These are phyloP conservation scores for Aspergillus udagawae DNA, from an alignment of 2,329 filamentous ascomycete genomes.

Conservation along the genomic window DNA sequence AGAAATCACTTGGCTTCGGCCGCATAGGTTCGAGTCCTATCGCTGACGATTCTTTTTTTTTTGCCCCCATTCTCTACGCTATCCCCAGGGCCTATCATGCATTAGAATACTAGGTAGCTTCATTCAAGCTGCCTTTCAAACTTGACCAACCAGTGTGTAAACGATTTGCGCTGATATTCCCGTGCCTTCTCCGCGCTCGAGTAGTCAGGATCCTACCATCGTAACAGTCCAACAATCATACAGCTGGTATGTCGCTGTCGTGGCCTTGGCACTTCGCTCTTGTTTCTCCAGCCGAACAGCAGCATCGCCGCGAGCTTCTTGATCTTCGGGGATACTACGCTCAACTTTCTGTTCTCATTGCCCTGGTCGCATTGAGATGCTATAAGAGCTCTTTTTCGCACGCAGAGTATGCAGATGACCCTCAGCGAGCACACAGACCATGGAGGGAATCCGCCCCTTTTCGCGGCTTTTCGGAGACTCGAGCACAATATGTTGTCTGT, in stretches of 20 bases:
- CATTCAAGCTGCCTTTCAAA: neutral
- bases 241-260: slow-evolving; percentile 15
- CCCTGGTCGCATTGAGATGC: slow-evolving; percentile 39
- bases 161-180: neutral
- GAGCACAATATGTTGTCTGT: slow-evolving; percentile 48
- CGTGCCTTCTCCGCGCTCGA: too few relatives aligned
- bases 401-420: neutral
- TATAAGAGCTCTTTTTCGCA: slow-evolving; percentile 19
- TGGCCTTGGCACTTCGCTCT: slow-evolving; percentile 52
- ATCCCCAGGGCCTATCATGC: too few relatives aligned
- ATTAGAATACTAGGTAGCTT: too few relatives aligned
- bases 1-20: slow-evolving; percentile 4
- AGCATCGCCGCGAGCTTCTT: slow-evolving; percentile 50
- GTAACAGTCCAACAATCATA: neutral
- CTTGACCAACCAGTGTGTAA: neutral
- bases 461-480: slow-evolving; percentile 45
- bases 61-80: neutral
- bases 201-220: neutral
- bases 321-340: slow-evolving; percentile 54
- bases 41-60: neutral
- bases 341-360: slow-evolving; percentile 50
- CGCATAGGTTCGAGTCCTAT: slow-evolving; percentile 1
- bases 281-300: slow-evolving; percentile 48
- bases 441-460: slow-evolving; percentile 46
- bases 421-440: slow-evolving; percentile 19